Evolutionary conservation across 148 eudicot species (phyloP).

Genomic region (Rhododendron griersonianum): DNA sequence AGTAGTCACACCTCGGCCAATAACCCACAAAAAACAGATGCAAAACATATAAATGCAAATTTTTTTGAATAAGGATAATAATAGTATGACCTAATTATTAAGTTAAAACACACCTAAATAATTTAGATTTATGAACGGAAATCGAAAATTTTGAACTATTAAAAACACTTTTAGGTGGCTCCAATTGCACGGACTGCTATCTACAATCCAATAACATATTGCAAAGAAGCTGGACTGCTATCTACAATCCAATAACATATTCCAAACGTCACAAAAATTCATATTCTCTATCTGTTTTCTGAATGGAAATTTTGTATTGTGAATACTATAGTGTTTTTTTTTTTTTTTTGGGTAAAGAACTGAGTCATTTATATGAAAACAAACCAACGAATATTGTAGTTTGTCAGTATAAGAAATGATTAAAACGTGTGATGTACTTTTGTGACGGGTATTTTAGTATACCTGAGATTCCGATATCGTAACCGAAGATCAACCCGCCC

Average conservation of each 20-base stretch:
- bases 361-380: too few relatives aligned
- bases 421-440: neutral
- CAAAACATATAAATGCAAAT: too few relatives aligned
- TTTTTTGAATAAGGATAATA: too few relatives aligned
- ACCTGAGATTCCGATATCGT: slow-evolving; percentile 43
- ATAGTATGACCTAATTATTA: too few relatives aligned
- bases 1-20: neutral
- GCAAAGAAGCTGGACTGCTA: neutral
- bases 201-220: neutral
- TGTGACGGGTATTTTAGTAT: neutral
- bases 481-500: slow-evolving; percentile 43
- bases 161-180: neutral
- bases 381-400: too few relatives aligned
- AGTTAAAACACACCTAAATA: neutral
- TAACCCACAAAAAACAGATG: too few relatives aligned
- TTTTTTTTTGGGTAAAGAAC: neutral
- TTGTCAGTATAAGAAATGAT: neutral
- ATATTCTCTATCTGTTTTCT: neutral
- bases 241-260: neutral
- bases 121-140: neutral
- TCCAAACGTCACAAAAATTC: neutral
- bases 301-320: neutral
- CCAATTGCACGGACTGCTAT: too few relatives aligned
- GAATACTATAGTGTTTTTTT: neutral
- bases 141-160: too few relatives aligned